Evolutionary conservation across 352 stramenopile species (phyloP).

Genomic region (Globisporangium polare): DNA sequence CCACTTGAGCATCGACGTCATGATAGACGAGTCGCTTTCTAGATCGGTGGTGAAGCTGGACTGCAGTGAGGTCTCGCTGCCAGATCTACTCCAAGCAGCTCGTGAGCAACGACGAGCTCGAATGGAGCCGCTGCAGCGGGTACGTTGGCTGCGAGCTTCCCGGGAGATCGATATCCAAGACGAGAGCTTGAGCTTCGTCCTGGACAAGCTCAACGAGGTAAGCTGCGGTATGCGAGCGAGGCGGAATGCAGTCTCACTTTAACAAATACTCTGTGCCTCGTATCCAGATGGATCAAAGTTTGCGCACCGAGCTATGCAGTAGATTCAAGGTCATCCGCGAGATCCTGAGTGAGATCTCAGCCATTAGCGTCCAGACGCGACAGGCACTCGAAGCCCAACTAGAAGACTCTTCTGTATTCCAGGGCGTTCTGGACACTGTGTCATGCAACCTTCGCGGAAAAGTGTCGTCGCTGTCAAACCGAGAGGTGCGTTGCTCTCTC

Average conservation of each 20-base stretch:
- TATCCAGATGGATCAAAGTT: slow-evolving; percentile 21
- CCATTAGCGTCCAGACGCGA: slow-evolving; percentile 16
- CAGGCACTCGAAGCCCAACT: slow-evolving; percentile 25
- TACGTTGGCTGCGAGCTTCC: slow-evolving; percentile 33
- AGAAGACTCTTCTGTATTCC: slow-evolving; percentile 18
- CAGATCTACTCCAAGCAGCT: slow-evolving; percentile 20
- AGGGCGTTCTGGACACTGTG: slow-evolving; percentile 24
- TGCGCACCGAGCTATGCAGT: slow-evolving; percentile 23
- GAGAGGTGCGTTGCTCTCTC: not conserved
- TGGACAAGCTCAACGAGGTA: slow-evolving; percentile 20
- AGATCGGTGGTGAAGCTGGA: slow-evolving; percentile 15
- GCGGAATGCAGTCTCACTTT: no score
- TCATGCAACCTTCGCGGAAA: not conserved
- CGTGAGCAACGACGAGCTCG: slow-evolving; percentile 17
- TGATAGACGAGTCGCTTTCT: slow-evolving; percentile 16
- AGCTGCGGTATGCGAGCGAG: not conserved
- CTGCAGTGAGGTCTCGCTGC: slow-evolving; percentile 16
- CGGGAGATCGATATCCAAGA: slow-evolving; percentile 25
- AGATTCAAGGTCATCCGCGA: slow-evolving; percentile 25
- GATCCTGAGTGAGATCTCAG: slow-evolving; percentile 18
- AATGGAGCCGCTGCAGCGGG: slow-evolving; percentile 24
- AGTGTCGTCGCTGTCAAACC: not conserved
- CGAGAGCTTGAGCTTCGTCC: slow-evolving; percentile 13
- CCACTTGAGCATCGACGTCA: slow-evolving; percentile 34
- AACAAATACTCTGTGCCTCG: not conserved